Conservation (phyloP, 768 basidiomycete genomes). For the Leccinum uliginosum region DNA sequence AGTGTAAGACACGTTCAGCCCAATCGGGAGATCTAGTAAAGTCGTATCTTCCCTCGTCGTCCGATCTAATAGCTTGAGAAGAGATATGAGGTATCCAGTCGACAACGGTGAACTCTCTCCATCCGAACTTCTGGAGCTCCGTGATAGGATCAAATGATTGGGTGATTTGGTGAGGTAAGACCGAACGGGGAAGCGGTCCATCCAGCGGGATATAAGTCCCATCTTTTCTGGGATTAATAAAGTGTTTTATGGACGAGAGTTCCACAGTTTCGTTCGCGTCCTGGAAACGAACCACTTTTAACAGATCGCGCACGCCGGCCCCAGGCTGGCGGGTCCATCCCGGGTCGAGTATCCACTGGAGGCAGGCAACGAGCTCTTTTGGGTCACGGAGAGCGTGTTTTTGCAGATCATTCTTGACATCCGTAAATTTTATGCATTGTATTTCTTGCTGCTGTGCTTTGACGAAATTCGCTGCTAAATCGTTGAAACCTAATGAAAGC, state of each 20-base stretch:
- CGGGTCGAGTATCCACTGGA: slow-evolving; percentile 6
- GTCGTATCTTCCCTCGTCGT: slow-evolving; percentile 46
- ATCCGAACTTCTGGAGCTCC: slow-evolving; percentile 58
- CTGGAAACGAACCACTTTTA: slow-evolving; percentile 35
- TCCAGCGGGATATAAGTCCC: slow-evolving; percentile 59
- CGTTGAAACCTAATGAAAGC: slow-evolving; percentile 53
- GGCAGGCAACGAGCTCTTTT: slow-evolving; percentile 4
- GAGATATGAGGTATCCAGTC: slow-evolving; percentile 71
- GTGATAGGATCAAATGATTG: slow-evolving; percentile 49
- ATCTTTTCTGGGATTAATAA: slow-evolving; percentile 46
- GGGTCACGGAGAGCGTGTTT: slow-evolving; percentile 1
- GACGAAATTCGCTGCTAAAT: slow-evolving; percentile 50
- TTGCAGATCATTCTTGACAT: not conserved
- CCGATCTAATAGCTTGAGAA: slow-evolving; percentile 36
- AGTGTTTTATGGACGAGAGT: slow-evolving; percentile 59
- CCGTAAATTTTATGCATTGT: not conserved
- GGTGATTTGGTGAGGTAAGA: slow-evolving; percentile 58
- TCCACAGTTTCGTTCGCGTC: slow-evolving; percentile 46
- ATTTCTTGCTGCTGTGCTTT: not conserved
- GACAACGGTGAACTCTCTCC: slow-evolving; percentile 66
- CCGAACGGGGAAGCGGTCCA: slow-evolving; percentile 69
- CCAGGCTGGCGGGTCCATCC: too few relatives aligned
- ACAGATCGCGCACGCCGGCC: too few relatives aligned
- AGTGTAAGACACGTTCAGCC: slow-evolving; percentile 68
- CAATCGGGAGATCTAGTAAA: slow-evolving; percentile 61